Base-by-base conservation (phyloP, 2,329 filamentous ascomycete species). In the Aureobasidium musti region DNA sequence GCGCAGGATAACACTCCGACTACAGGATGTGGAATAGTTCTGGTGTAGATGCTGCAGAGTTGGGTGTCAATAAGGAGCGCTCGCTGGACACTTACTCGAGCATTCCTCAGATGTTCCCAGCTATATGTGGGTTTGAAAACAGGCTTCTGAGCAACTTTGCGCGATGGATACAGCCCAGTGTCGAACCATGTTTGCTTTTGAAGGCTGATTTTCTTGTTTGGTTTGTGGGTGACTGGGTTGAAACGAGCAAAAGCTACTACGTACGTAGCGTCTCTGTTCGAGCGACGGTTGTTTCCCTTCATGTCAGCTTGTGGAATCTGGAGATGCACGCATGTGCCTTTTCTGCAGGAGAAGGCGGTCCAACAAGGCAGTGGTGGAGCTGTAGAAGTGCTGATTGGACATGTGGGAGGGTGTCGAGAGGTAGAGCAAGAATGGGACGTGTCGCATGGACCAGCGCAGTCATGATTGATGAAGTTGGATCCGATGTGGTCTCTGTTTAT, bases 261-360 rank as follows among this genome's bases (percentile, higher is more conserved):
- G 53, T 41, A 14, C 53, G 53, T 41, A 56, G 53, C 35, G 21
- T 56, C 53, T 56, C 41, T 56, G 53, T 56, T 56, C 35, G 21
- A 56, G 30, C 8, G n/a, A 8, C 41, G 5, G 17, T 41, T 14
- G 19, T 21, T 6, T 26, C 53, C 21, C 21, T 7, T 8, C 53
- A 26, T 41, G 53, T 56, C 53, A 56, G 53, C 53, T 41, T 56
- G 53, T 41, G 53, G 35, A 6, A 41, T 26, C 13, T 19, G 2
- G 3, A 14, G 13, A 41, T 17, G 35, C 21, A 41, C 13, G 19
- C 5, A 4, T n/a, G 19, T 56, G 53, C 35, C 11, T 41, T 39
- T 28, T 10, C 23, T 56, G 35, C 35, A 56, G 33, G 14, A 8
- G 17, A 6, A 17, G 14, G n/a, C 53, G 23, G 17, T 37, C 33